These are phyloP conservation scores for Malbranchea cinnamomea DNA, from an alignment of 2,329 filamentous ascomycete genomes.

Conservation along the genomic window DNA sequence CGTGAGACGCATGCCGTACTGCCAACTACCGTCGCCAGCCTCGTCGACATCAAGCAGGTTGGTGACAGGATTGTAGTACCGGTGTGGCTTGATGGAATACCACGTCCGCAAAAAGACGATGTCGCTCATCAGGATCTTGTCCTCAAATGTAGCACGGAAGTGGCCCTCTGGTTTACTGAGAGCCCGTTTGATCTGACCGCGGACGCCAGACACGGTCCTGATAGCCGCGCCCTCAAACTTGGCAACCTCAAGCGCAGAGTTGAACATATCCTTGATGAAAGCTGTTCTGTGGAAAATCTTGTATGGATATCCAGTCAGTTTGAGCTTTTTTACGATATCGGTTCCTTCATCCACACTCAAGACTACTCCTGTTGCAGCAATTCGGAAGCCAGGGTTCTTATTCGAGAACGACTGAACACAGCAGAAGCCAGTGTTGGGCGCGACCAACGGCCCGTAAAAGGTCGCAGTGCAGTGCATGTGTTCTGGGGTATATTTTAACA, in stretches of 20 bases:
- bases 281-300: constrained; percentile 99
- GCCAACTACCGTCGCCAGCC: constrained; percentile 30
- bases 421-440: constrained; percentile 90
- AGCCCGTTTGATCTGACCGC: constrained; percentile 94
- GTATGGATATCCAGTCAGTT: constrained; percentile 82
- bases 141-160: constrained; percentile 94
- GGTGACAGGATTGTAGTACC: constrained; percentile 93
- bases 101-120: constrained; percentile 93
- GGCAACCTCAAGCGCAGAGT: constrained; percentile 77
- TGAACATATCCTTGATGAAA: constrained; percentile 99
- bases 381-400: constrained; percentile 75
- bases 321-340: constrained; percentile 98
- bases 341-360: constrained; percentile 87
- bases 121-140: constrained; percentile 93
- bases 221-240: constrained; percentile 96
- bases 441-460: constrained; percentile 87
- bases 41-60: constrained; percentile 57
- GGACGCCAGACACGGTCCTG: constrained; percentile 86
- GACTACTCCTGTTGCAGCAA: constrained; percentile 87
- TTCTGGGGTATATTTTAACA: constrained; percentile 98
- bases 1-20: constrained; percentile 87
- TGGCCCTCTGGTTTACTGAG: constrained; percentile 86
- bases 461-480: constrained; percentile 98
- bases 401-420: constrained; percentile 82
- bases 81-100: constrained; percentile 89